Evolutionary conservation across 2,329 filamentous ascomycete genomes (phyloP).

Genomic region (Cladorrhinum sp.): DNA sequence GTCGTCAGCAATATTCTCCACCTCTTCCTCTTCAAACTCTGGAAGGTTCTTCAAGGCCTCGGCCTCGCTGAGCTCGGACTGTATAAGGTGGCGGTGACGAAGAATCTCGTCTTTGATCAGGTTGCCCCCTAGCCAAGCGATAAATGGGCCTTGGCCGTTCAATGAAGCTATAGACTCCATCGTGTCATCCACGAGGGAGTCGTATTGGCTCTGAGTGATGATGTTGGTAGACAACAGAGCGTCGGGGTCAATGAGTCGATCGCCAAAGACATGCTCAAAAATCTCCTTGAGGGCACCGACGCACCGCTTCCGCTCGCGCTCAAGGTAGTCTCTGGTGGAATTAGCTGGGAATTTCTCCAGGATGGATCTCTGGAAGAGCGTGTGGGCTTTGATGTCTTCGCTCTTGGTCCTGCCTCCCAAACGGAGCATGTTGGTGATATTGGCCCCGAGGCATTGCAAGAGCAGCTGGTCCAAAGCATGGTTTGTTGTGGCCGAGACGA

Average conservation of each 20-base stretch:
- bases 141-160: constrained; percentile 24
- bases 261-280: constrained; percentile 29
- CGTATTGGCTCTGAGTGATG: constrained; percentile 60
- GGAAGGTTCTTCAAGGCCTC: constrained; percentile 25
- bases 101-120: constrained; percentile 35
- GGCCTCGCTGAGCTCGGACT: constrained; percentile 38
- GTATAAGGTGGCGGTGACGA: constrained; percentile 33
- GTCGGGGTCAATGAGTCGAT: constrained; percentile 49
- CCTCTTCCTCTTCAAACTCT: constrained; percentile 52
- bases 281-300: constrained; percentile 32
- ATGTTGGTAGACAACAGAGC: constrained; percentile 53
- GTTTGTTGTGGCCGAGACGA: constrained; percentile 85
- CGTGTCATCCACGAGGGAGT: constrained; percentile 55
- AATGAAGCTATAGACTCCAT: constrained; percentile 30
- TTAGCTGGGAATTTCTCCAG: constrained; percentile 22
- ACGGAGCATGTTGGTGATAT: constrained; percentile 54
- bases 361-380: constrained; percentile 55
- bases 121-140: constrained; percentile 55
- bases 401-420: constrained; percentile 68
- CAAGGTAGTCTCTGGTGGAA: constrained; percentile 26
- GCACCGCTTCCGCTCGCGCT: constrained; percentile 34
- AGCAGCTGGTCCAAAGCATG: constrained; percentile 85
- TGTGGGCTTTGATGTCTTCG: constrained; percentile 60
- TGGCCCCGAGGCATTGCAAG: constrained; percentile 49
- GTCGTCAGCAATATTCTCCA: constrained; percentile 36